phyloP scores from a whole-genome alignment of 2,329 filamentous ascomycete species.

The Rutstroemia sp. region DNA sequence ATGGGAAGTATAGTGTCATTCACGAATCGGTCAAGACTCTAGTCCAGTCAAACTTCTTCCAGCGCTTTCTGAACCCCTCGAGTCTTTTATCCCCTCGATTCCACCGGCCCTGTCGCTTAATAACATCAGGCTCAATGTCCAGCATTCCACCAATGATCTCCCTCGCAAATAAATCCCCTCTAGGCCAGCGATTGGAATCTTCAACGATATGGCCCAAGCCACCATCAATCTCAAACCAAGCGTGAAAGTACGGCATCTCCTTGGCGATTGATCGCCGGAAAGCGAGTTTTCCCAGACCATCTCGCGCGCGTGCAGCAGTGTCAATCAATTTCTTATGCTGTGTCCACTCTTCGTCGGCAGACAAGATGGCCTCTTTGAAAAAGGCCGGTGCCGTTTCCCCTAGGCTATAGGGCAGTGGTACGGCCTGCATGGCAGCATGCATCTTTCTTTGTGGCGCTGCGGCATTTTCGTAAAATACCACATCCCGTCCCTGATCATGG shows the following conservation, averaged over 20 bases:
- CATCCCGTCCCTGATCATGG: conserved; percentile 83
- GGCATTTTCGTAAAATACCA: conserved; percentile 97
- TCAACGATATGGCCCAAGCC: conserved; percentile 91
- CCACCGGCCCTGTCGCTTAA: conserved; percentile 90
- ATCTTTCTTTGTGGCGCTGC: conserved; percentile 68
- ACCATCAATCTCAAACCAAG: conserved; percentile 89
- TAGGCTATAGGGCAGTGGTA: conserved; percentile 85
- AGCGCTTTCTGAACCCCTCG: conserved; percentile 74
- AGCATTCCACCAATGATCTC: conserved; percentile 92
- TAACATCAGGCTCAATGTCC: conserved; percentile 70
- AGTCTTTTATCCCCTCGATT: conserved; percentile 51
- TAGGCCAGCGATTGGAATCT: conserved; percentile 76
- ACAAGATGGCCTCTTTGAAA: conserved; percentile 89
- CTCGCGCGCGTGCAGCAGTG: conserved; percentile 58
- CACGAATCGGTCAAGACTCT: conserved; percentile 39
- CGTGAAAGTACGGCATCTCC: conserved; percentile 98
- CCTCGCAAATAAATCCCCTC: conserved; percentile 84
- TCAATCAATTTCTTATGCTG: conserved; percentile 95
- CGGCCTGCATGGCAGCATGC: conserved; percentile 79
- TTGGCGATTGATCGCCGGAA: conserved; percentile 80
- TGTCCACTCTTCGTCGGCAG: conserved; percentile 85
- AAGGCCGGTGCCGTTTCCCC: conserved; percentile 89
- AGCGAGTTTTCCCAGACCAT: conserved; percentile 68
- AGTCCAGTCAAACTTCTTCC: conserved; percentile 70
- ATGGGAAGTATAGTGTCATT: background rate